Conservation (phyloP, 352 stramenopile species). For the Pythium biforme region DNA sequence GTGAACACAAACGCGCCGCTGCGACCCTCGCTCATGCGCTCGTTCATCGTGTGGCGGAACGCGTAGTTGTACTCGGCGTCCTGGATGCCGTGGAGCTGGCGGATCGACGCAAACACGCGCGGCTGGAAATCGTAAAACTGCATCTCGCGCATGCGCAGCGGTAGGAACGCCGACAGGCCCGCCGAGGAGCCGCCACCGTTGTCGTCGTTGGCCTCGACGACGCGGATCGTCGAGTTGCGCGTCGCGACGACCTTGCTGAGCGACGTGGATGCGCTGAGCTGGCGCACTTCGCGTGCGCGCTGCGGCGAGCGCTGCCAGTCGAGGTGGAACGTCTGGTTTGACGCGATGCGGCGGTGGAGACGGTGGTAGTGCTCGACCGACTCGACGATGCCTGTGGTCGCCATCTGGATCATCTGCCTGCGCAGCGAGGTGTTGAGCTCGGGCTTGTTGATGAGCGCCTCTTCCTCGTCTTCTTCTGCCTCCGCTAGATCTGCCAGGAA, state of each 20-base stretch:
- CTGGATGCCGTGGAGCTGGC: conserved; percentile 60
- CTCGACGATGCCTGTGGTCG: conserved; percentile 86
- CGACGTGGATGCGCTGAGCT: conserved; percentile 48
- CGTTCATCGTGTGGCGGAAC: conserved; percentile 84
- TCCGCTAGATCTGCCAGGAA: neutral
- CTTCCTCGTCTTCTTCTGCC: conserved; percentile 26
- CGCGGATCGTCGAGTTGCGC: conserved; percentile 58
- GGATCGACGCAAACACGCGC: conserved; percentile 75
- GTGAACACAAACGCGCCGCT: conserved; percentile 91
- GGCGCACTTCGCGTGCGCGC: conserved; percentile 32
- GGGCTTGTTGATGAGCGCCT: conserved; percentile 57
- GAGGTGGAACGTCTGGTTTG: conserved; percentile 80
- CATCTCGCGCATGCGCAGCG: conserved; percentile 75
- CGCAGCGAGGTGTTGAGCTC: conserved; percentile 85
- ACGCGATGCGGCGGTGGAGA: conserved; percentile 58
- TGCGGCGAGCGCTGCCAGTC: conserved; percentile 78
- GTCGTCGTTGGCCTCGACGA: conserved; percentile 55
- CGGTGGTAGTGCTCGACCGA: conserved; percentile 81
- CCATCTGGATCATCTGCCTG: conserved; percentile 88
- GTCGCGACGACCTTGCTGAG: conserved; percentile 30
- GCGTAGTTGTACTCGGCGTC: conserved; percentile 78
- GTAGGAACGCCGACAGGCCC: conserved; percentile 57
- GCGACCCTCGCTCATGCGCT: conserved; percentile 87
- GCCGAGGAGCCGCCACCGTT: conserved; percentile 35
- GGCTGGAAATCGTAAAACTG: conserved; percentile 88